Base-by-base conservation (phyloP, 805 yeast genomes). In the Ogataea trehalophila region DNA sequence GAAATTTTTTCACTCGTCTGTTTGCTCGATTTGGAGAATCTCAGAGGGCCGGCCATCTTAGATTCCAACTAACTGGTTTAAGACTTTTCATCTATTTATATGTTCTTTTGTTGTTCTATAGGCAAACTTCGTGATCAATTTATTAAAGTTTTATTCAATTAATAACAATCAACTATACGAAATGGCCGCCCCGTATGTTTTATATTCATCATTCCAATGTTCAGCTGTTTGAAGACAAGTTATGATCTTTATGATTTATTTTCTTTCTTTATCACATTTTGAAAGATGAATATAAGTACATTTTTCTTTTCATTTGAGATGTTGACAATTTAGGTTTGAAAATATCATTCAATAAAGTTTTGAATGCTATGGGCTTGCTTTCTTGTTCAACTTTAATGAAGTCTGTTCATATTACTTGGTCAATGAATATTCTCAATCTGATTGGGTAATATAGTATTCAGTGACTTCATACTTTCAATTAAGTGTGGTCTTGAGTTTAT, bases 151-250 rank as follows among this genome's bases (percentile, higher is more conserved):
- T 31, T 17, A 29, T 35, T 38, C 45, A 18, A 43, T 38, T 33
- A 29, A 33, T 33, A 41, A 15, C 7, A 34, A 35, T 22, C 33
- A 14, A 16, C n/a, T 36, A 46, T 42, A 41, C 51, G 49, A 41
- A 53, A 61, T 61, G 66, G 63, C 62, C 57, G 59, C 65, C 55
- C 57, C 60, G 61, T 57, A 57, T 56, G 61, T 57, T 47, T 50
- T 33, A 40, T 47, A 40, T 47, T 47, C 44, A 11, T 44, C 43
- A 33, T 33, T 23, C 2, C 36, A 7, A 35, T 42, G 9, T 38
- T 14, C 41, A 37, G 15, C 18, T 33, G 29, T 17, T 31, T 26
- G 41, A 37, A 17, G 37, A 38, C 23, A 31, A 8, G 33, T 14
- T 37, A 33, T 16, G 15, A 26, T 15, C 36, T 34, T n/a, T n/a